These are phyloP conservation scores for Aspergillus clavatus DNA, from an alignment of 2,329 filamentous ascomycete genomes.

Conservation along the genomic window DNA sequence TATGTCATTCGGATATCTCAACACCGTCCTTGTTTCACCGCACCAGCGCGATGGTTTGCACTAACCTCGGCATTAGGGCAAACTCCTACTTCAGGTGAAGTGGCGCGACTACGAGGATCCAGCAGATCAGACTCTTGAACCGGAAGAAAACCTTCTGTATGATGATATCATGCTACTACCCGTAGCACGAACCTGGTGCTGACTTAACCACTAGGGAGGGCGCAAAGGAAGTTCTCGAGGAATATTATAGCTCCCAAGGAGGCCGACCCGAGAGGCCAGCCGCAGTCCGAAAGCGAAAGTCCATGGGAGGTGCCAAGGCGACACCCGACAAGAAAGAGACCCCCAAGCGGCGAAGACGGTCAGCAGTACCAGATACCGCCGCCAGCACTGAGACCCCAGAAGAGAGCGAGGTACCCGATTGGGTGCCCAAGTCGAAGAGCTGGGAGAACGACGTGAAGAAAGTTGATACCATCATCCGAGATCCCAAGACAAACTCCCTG, in stretches of 20 bases:
- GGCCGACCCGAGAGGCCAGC: slow-evolving; percentile 35
- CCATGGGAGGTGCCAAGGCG: slow-evolving; percentile 27
- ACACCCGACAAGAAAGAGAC: slow-evolving; percentile 16
- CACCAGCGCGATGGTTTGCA: no score
- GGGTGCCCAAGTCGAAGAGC: slow-evolving; percentile 37
- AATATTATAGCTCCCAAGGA: slow-evolving; percentile 41
- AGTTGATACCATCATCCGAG: slow-evolving; percentile 43
- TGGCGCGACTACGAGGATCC: slow-evolving; percentile 45
- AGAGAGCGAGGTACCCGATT: slow-evolving; percentile 21
- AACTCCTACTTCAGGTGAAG: slow-evolving; percentile 41
- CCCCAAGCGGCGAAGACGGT: slow-evolving; percentile 27
- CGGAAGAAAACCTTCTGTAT: slow-evolving; percentile 42
- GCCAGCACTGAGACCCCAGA: slow-evolving; percentile 17
- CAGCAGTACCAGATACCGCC: slow-evolving; percentile 11
- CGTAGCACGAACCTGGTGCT: slow-evolving; percentile 8
- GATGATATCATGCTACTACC: slow-evolving; percentile 7
- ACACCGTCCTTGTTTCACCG: background rate
- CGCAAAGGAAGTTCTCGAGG: slow-evolving; percentile 36
- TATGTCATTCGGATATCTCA: slow-evolving; percentile 16
- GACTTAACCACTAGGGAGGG: slow-evolving; percentile 30
- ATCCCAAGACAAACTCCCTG: slow-evolving; percentile 28
- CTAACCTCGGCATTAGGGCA: slow-evolving; percentile 29
- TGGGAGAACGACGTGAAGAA: slow-evolving; percentile 42
- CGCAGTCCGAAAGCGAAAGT: slow-evolving; percentile 31
- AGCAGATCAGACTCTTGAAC: slow-evolving; percentile 44